phyloP scores from a whole-genome alignment of 225 moss, liverwort and hornwort species.

The Polytrichum formosum region DNA sequence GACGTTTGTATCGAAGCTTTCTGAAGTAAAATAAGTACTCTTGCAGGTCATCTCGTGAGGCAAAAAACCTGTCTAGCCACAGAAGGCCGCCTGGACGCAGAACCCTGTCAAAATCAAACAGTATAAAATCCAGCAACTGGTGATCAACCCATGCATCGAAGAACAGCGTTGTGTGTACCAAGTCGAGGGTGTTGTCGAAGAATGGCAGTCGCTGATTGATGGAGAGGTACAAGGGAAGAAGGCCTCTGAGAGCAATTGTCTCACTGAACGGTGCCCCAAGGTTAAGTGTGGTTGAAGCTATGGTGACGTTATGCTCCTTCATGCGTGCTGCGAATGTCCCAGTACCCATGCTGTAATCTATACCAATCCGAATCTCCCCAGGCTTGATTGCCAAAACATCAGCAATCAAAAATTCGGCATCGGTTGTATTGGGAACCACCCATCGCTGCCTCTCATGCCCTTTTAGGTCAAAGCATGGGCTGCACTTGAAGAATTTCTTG shows the following conservation, averaged over 20 bases:
- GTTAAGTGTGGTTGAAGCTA: constrained; percentile 58
- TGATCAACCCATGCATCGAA: constrained; percentile 69
- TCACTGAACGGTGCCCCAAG: constrained; percentile 74
- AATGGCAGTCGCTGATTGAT: constrained; percentile 75
- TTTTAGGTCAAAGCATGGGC: constrained; percentile 60
- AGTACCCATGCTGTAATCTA: constrained; percentile 61
- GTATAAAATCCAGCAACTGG: constrained; percentile 65
- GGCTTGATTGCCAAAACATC: constrained; percentile 65
- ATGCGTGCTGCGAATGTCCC: constrained; percentile 75
- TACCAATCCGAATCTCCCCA: constrained; percentile 55
- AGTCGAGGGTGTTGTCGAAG: constrained; percentile 75
- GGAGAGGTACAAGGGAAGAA: constrained; percentile 66
- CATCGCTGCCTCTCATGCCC: constrained; percentile 58
- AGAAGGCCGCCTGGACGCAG: constrained; percentile 63
- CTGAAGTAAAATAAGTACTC: constrained; percentile 68
- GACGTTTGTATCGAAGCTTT: constrained; percentile 52
- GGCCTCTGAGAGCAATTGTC: constrained; percentile 62
- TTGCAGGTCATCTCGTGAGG: constrained; percentile 49
- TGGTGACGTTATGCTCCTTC: constrained; percentile 61
- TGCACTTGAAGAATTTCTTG: constrained; percentile 71
- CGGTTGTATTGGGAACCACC: constrained; percentile 42
- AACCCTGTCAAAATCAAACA: constrained; percentile 66
- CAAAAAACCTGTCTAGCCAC: constrained; percentile 73
- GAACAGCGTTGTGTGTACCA: constrained; percentile 57
- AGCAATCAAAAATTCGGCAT: constrained; percentile 60